A percentile compares a stretch with the other conserved stretches of the same genome.
Evolutionary conservation across 306 rosid genomes (phyloP).

Genomic region (Cicer judaicum): DNA sequence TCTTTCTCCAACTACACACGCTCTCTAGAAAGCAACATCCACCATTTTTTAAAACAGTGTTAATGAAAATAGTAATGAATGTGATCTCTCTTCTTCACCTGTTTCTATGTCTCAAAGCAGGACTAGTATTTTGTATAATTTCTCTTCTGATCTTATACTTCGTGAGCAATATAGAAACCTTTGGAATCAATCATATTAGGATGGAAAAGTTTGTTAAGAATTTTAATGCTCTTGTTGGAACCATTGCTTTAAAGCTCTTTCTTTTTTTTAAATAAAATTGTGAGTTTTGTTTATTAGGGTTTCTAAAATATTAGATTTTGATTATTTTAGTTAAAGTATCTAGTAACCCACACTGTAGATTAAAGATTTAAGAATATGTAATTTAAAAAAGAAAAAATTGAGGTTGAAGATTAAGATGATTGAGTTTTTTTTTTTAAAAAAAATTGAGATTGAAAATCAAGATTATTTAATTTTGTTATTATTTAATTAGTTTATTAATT

Average conservation of each 20-base stretch:
- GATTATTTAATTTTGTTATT: no score
- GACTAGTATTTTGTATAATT: conserved; percentile 36
- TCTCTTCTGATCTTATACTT: conserved; percentile 65
- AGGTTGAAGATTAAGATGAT: no score
- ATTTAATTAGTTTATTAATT: no score
- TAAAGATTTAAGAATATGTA: no score
- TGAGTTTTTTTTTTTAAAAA: no score
- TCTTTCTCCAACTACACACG: conserved; percentile 76
- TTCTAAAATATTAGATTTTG: not conserved
- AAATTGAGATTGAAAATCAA: no score
- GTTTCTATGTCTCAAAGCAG: no score
- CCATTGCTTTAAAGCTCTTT: conserved; percentile 61
- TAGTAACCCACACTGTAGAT: no score
- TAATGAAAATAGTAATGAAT: no score
- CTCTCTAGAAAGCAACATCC: conserved; percentile 86
- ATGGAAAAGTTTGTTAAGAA: conserved; percentile 77
- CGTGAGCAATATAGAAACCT: conserved; percentile 84
- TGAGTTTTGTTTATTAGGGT: conserved; percentile 6
- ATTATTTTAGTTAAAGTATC: no score
- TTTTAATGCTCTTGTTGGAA: conserved; percentile 84
- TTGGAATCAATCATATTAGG: conserved; percentile 67
- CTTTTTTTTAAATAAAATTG: not conserved
- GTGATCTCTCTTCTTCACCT: no score
- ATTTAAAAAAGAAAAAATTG: no score
- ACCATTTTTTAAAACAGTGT: conserved; percentile 50